Evolutionary conservation across 352 stramenopile genomes (phyloP).

Genomic region (Phytophthora fragariaefolia): DNA sequence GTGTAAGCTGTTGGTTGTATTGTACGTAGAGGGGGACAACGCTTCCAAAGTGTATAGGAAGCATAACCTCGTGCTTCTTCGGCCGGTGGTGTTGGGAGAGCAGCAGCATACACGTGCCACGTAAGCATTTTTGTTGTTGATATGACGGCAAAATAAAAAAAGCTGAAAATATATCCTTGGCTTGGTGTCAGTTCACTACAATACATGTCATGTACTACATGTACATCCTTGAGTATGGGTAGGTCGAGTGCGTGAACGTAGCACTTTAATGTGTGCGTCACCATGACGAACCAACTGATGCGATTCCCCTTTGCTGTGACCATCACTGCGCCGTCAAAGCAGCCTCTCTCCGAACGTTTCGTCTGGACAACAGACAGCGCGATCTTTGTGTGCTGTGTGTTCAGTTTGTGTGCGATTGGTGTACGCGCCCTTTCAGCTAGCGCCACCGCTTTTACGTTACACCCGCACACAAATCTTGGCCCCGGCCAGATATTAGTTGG

Average conservation of each 20-base stretch:
- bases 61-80: constrained; percentile 13
- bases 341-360: neutral
- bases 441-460: constrained; percentile 8
- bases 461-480: constrained; percentile 9
- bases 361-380: neutral
- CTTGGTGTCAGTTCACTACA: no score
- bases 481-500: constrained; percentile 4
- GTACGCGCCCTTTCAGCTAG: constrained; percentile 19
- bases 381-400: constrained; percentile 5
- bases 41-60: neutral
- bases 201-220: no score
- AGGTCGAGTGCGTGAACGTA: no score
- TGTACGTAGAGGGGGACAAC: constrained; percentile 18
- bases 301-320: no score
- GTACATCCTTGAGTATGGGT: no score
- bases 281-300: constrained; percentile 17
- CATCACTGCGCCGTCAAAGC: neutral
- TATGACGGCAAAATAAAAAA: constrained; percentile 16
- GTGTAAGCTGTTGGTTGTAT: constrained; percentile 18
- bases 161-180: constrained; percentile 5
- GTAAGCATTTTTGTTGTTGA: constrained; percentile 25
- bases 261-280: no score
- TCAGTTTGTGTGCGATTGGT: constrained; percentile 16
- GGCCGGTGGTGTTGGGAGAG: constrained; percentile 15
- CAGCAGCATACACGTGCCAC: constrained; percentile 4